These are phyloP conservation scores for Phytophthora hybrid DNA, from an alignment of 352 stramenopile genomes.

Conservation along the genomic window DNA sequence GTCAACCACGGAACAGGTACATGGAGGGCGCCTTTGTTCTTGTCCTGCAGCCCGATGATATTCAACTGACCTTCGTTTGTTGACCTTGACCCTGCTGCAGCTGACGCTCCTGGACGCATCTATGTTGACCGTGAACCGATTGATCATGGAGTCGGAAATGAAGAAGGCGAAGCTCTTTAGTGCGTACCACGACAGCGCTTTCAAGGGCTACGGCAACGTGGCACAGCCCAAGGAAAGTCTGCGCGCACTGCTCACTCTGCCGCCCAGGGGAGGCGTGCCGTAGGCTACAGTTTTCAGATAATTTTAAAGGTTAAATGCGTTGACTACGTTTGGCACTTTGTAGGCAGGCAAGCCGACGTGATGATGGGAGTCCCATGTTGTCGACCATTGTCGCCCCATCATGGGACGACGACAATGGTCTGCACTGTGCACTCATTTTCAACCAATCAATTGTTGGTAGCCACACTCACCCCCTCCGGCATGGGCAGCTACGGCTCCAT, in stretches of 20 bases:
- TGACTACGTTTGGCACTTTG: background rate
- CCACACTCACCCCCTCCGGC: conserved; percentile 7
- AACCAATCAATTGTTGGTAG: conserved; percentile 31
- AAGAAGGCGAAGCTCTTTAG: conserved; percentile 75
- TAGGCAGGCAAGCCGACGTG: no score
- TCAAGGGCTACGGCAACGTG: conserved; percentile 78
- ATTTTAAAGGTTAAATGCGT: conserved; percentile 25
- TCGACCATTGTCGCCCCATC: no score
- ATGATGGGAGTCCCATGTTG: no score
- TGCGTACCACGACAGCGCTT: conserved; percentile 78
- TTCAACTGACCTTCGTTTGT: conserved; percentile 28
- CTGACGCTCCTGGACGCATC: conserved; percentile 67
- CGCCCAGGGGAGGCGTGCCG: conserved; percentile 30
- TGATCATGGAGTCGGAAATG: conserved; percentile 74
- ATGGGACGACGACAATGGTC: no score
- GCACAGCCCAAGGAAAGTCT: conserved; percentile 76
- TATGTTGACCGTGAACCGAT: conserved; percentile 69
- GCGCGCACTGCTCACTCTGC: conserved; percentile 56
- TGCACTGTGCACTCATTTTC: conserved; percentile 21
- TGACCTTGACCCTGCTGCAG: conserved; percentile 29
- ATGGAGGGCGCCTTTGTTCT: conserved; percentile 3
- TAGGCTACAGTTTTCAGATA: conserved; percentile 31
- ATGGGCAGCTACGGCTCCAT: conserved; percentile 47
- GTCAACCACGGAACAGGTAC: conserved; percentile 55
- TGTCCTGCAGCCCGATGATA: background rate